Evolutionary conservation across 495 filamentous ascomycete genomes (phyloP).

Genomic region (Trichoderma gamsii): DNA sequence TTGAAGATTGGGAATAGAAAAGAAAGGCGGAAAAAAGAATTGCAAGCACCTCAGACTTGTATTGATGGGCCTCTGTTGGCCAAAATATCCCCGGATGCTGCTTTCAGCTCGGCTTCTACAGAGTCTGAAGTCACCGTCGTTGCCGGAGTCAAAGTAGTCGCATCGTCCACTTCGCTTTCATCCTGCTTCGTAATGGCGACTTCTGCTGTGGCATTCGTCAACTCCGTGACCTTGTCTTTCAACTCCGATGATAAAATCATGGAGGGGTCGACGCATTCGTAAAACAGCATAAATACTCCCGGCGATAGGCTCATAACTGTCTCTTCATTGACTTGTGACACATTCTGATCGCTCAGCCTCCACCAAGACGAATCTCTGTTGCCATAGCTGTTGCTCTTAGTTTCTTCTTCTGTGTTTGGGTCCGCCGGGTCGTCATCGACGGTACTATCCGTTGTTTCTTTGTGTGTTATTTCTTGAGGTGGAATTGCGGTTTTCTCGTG

Average conservation of each 20-base stretch:
- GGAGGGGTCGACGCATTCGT: slow-evolving; percentile 59
- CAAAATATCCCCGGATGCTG: not conserved
- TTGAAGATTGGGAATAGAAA: not conserved
- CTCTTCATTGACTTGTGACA: slow-evolving; percentile 64
- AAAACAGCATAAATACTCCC: slow-evolving; percentile 95
- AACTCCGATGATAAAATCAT: slow-evolving; percentile 23
- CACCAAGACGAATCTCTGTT: slow-evolving; percentile 58
- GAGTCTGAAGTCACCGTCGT: not conserved
- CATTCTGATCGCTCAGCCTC: slow-evolving; percentile 79
- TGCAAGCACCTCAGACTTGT: not conserved
- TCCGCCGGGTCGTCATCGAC: not conserved
- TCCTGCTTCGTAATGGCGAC: not conserved
- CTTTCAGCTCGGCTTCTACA: not conserved
- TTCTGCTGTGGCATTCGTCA: not conserved
- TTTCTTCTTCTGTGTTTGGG: not conserved
- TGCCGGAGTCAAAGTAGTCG: not conserved
- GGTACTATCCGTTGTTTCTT: not conserved
- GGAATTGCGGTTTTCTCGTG: not conserved
- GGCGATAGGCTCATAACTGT: slow-evolving; percentile 66
- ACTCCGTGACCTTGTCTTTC: not conserved
- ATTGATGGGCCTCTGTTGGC: not conserved
- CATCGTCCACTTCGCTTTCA: not conserved
- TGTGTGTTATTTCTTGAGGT: not conserved
- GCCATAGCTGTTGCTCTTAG: not conserved
- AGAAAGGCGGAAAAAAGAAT: not conserved